Evolutionary conservation across 2,329 filamentous ascomycete species (phyloP).

Genomic region (Monascus ruber): DNA sequence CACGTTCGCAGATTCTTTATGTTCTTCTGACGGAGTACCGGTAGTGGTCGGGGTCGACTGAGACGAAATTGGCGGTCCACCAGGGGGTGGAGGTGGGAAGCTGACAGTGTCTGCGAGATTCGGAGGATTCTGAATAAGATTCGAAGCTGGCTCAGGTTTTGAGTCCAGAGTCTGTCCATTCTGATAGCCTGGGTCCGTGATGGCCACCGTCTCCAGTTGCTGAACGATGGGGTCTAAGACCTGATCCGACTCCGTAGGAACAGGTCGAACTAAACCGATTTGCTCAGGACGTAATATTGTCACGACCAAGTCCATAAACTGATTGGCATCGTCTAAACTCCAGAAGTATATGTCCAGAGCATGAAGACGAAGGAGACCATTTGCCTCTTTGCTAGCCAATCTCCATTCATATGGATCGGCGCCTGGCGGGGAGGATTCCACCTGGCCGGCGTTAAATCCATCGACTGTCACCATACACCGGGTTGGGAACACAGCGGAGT

Average conservation of each 20-base stretch:
- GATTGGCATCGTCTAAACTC: constrained; percentile 46
- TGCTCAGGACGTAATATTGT: constrained; percentile 26
- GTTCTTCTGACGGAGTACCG: constrained; percentile 9
- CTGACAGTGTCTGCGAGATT: constrained; percentile 7
- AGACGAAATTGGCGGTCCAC: constrained; percentile 5
- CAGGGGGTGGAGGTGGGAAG: constrained; percentile 16
- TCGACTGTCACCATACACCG: constrained; percentile 48
- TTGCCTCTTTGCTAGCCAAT: constrained; percentile 41
- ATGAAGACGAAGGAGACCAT: constrained; percentile 43
- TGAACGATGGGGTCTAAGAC: constrained; percentile 51
- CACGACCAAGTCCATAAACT: constrained; percentile 39
- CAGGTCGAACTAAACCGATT: constrained; percentile 40
- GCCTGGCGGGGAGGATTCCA: constrained; percentile 15
- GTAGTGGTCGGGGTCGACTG: constrained; percentile 6
- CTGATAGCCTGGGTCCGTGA: constrained; percentile 40
- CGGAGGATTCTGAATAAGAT: constrained; percentile 10
- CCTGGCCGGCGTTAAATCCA: constrained; percentile 15
- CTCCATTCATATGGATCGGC: constrained; percentile 42
- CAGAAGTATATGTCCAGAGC: constrained; percentile 55
- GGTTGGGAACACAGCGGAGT: constrained; percentile 49
- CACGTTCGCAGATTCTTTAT: constrained; percentile 25
- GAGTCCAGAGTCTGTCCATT: constrained; percentile 33
- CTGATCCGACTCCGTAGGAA: constrained; percentile 22
- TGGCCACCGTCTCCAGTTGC: constrained; percentile 50
- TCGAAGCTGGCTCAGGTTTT: constrained; percentile 14